Evolutionary conservation across 306 rosid genomes (phyloP).

Genomic region (Malus orientalis): DNA sequence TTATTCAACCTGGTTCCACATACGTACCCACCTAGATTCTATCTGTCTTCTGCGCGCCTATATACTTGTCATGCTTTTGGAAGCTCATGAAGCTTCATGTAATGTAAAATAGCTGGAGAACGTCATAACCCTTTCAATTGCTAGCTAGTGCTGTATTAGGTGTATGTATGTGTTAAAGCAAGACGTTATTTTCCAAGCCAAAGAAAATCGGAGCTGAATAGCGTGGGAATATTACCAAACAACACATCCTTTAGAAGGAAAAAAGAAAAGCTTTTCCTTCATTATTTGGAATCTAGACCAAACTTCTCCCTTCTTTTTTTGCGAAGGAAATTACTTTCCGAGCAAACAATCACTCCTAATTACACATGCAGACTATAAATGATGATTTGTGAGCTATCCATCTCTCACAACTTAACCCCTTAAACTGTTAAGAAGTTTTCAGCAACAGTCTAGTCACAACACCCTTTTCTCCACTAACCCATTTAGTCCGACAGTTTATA

Average conservation of each 20-base stretch:
- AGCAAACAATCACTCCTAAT: no score
- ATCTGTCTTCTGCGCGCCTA: no score
- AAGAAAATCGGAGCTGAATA: conserved; percentile 4
- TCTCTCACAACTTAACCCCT: not conserved
- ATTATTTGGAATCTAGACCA: conserved; percentile 18
- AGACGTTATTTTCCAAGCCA: not conserved
- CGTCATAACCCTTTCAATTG: not conserved
- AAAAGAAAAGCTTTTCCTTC: not conserved
- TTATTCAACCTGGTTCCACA: not conserved
- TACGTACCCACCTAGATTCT: not conserved
- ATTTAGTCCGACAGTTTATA: not conserved
- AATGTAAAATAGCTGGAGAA: not conserved
- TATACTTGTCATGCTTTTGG: not conserved
- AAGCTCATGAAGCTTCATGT: not conserved
- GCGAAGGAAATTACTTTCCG: no score
- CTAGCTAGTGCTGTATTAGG: not conserved
- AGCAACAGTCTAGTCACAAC: no score
- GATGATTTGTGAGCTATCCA: not conserved
- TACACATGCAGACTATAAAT: conserved; percentile 2
- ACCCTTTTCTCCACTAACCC: no score
- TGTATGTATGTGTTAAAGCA: not conserved
- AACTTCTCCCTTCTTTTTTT: not conserved
- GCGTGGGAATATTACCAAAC: conserved; percentile 10
- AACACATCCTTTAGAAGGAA: conserved; percentile 3
- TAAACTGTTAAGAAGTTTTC: no score